Percentiles rank a stretch among this genome's conserved stretches.
phyloP scores from a whole-genome alignment of 108 stramenopile genomes.

The Conticribra guillardii region DNA sequence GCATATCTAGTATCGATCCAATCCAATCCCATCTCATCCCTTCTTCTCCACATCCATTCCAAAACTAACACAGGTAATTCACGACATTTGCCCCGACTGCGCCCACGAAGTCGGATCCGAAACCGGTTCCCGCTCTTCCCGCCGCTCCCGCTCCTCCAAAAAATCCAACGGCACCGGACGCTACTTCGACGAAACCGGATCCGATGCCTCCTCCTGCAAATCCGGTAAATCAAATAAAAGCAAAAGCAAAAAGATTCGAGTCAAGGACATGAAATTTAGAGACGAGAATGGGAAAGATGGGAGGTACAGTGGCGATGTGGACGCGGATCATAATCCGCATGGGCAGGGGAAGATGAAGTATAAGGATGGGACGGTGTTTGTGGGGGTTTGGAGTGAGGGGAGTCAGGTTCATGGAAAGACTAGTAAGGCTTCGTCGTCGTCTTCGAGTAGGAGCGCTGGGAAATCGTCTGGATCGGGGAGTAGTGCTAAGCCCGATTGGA shows the following conservation, averaged over 20 bases:
- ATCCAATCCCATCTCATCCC: too few species aligned
- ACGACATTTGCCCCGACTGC: constrained; percentile 52
- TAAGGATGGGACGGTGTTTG: constrained; percentile 33
- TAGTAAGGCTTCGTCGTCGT: constrained; percentile 2
- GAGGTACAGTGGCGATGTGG: constrained; percentile 43
- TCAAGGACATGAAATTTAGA: constrained; percentile 49
- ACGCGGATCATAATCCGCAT: constrained; percentile 47
- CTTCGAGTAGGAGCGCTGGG: background rate
- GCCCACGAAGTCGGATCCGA: constrained; percentile 36
- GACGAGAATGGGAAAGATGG: constrained; percentile 45
- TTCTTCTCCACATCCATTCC: background rate
- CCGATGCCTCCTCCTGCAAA: constrained; percentile 24
- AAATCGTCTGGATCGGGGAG: constrained; percentile 16
- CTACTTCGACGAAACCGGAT: constrained; percentile 32
- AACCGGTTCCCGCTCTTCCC: constrained; percentile 24
- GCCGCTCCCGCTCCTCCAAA: constrained; percentile 5
- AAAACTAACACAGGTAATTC: constrained; percentile 9
- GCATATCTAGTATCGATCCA: too few species aligned
- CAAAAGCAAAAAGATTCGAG: constrained; percentile 48
- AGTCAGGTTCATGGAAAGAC: constrained; percentile 44
- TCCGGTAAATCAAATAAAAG: too few species aligned
- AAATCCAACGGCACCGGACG: constrained; percentile 48
- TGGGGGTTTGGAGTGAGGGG: constrained; percentile 47
- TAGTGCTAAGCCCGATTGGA: constrained; percentile 28
- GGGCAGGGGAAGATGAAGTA: constrained; percentile 56